Conservation (phyloP, 2,329 filamentous ascomycete genomes). For the Fusarium armeniacum region DNA sequence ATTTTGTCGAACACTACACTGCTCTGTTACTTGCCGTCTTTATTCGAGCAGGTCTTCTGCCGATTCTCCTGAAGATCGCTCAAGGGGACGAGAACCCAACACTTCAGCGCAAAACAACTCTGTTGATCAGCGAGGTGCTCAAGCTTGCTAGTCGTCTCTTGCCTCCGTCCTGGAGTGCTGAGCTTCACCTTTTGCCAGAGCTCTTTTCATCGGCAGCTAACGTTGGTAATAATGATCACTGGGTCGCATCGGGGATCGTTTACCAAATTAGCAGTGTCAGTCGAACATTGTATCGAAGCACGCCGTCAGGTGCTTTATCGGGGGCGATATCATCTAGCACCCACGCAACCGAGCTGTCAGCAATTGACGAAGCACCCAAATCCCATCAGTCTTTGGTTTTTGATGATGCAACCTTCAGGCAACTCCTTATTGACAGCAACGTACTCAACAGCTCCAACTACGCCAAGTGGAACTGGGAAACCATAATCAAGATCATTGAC, state of each 20-base stretch:
- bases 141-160: constrained; percentile 90
- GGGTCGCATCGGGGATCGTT: constrained; percentile 88
- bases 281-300: constrained; percentile 87
- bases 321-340: constrained; percentile 59
- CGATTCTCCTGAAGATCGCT: constrained; percentile 73
- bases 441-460: constrained; percentile 92
- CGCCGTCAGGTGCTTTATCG: constrained; percentile 62
- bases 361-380: constrained; percentile 71
- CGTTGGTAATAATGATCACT: constrained; percentile 79
- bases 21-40: constrained; percentile 88
- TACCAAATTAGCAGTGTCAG: constrained; percentile 99
- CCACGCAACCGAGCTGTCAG: constrained; percentile 63
- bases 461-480: constrained; percentile 97
- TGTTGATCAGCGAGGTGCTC: constrained; percentile 91
- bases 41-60: constrained; percentile 82
- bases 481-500: constrained; percentile 91
- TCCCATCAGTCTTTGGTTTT: constrained; percentile 61
- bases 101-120: constrained; percentile 87
- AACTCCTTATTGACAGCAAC: constrained; percentile 80
- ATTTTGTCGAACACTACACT: constrained; percentile 94
- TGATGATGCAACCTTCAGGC: constrained; percentile 74
- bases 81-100: constrained; percentile 76
- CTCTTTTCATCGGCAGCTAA: constrained; percentile 82
- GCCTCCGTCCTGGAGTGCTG: constrained; percentile 83
- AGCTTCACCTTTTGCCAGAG: constrained; percentile 89